Evolutionary conservation across 768 basidiomycete species (phyloP).

Genomic region (Mycena olivaceomarginata): DNA sequence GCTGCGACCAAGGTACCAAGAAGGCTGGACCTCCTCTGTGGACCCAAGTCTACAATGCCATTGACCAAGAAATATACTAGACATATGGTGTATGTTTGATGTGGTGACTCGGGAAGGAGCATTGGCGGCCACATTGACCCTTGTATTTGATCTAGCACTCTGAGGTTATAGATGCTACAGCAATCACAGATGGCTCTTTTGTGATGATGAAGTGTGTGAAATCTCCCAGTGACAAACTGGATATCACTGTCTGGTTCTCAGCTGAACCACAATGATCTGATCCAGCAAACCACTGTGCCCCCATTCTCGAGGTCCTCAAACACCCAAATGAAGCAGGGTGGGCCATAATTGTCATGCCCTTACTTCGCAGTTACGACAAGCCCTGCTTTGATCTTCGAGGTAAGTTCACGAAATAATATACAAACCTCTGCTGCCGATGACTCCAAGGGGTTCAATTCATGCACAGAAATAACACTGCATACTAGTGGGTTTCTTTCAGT

Average conservation of each 20-base stretch:
- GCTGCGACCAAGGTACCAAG: neutral
- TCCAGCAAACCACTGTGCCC: neutral
- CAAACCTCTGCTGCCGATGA: too few species aligned
- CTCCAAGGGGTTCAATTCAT: conserved; percentile 11
- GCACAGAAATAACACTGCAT: neutral
- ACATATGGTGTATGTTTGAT: neutral
- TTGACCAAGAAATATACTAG: neutral
- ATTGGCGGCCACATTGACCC: neutral
- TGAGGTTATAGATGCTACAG: neutral
- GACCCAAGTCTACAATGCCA: neutral
- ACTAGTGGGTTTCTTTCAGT: neutral
- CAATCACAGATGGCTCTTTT: neutral
- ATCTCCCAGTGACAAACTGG: too few species aligned
- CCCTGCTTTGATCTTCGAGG: conserved; percentile 3
- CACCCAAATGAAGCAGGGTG: neutral
- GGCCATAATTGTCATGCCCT: neutral
- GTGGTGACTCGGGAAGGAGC: neutral
- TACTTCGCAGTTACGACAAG: neutral
- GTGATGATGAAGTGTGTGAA: neutral
- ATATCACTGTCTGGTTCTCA: too few species aligned
- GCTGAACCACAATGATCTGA: neutral
- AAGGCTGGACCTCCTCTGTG: neutral
- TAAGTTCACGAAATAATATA: neutral
- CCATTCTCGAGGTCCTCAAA: neutral
- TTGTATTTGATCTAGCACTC: neutral